These are phyloP conservation scores for Ophiostoma populinum DNA, from an alignment of 2,329 filamentous ascomycete species.

Conservation along the genomic window DNA sequence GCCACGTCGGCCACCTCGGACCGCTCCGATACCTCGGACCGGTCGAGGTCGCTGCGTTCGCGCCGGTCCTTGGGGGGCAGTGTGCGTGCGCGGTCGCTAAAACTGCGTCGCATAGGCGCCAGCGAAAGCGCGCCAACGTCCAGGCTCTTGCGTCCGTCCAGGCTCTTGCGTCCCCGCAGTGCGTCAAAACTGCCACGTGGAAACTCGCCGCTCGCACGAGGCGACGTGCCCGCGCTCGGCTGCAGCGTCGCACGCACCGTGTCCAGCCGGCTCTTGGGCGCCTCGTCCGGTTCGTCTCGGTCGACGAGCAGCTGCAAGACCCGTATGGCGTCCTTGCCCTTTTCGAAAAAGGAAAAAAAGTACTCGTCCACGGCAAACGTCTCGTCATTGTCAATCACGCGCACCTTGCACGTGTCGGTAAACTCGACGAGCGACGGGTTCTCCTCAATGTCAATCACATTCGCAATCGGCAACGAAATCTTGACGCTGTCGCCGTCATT, in stretches of 20 bases:
- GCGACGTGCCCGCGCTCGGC: slow-evolving; percentile 31
- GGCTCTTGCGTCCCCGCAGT: slow-evolving; percentile 29
- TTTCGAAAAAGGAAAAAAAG: slow-evolving; percentile 89
- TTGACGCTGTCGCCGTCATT: slow-evolving; percentile 97
- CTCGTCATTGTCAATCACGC: slow-evolving; percentile 84
- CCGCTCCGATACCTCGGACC: too few relatives aligned
- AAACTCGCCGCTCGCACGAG: slow-evolving; percentile 35
- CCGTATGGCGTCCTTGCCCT: slow-evolving; percentile 66
- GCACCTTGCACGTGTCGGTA: slow-evolving; percentile 83
- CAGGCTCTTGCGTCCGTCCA: slow-evolving; percentile 33
- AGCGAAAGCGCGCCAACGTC: slow-evolving; percentile 29
- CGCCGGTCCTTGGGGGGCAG: slow-evolving; percentile 30
- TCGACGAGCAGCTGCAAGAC: slow-evolving; percentile 59
- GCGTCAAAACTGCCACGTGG: slow-evolving; percentile 37
- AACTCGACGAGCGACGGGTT: slow-evolving; percentile 70
- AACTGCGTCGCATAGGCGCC: slow-evolving; percentile 39
- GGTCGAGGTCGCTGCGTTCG: slow-evolving; percentile 26
- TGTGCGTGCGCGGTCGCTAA: slow-evolving; percentile 42
- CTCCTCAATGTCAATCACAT: slow-evolving; percentile 84
- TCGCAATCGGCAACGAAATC: slow-evolving; percentile 75
- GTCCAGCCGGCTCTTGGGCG: slow-evolving; percentile 30
- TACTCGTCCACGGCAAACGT: slow-evolving; percentile 96
- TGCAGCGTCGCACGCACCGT: slow-evolving; percentile 41
- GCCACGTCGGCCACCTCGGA: too few relatives aligned
- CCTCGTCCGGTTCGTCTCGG: too few relatives aligned